A percentile compares a stretch with the other conserved stretches of the same genome.
Conservation (phyloP, 257 asterid genomes). For the Voacanga thouarsii region DNA sequence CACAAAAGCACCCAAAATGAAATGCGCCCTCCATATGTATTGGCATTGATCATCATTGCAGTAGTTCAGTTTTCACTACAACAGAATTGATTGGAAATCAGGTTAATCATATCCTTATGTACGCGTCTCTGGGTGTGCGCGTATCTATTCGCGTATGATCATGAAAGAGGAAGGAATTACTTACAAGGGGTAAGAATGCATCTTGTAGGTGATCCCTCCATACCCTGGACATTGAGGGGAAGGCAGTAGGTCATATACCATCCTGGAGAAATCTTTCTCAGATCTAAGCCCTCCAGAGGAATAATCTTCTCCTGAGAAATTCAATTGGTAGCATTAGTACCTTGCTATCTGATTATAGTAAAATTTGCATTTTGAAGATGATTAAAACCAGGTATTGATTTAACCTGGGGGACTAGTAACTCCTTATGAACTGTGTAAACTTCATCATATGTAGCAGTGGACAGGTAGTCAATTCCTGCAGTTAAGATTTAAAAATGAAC, state of each 20-base stretch:
- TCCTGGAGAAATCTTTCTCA: neutral
- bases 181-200: conserved; percentile 8
- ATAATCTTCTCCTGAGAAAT: neutral
- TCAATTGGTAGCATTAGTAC: neutral
- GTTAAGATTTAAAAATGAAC: too few species aligned
- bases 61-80: neutral
- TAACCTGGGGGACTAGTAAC: neutral
- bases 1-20: too few species aligned
- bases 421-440: neutral
- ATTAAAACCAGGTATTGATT: neutral
- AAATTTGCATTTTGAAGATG: neutral
- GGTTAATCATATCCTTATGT: too few species aligned
- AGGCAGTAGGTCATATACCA: conserved; percentile 10
- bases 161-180: neutral
- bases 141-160: too few species aligned
- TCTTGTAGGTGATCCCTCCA: conserved; percentile 18
- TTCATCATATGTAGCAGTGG: too few species aligned
- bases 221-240: neutral
- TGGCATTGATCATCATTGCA: too few species aligned
- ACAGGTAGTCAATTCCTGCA: too few species aligned
- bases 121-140: too few species aligned
- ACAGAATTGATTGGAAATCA: neutral
- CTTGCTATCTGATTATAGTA: too few species aligned
- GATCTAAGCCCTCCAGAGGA: conserved; percentile 16
- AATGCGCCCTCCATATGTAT: too few species aligned